Percentiles rank a stretch among this genome's conserved stretches.
phyloP scores from a whole-genome alignment of 148 eudicot genomes.

The Heliamphora exappendiculata region DNA sequence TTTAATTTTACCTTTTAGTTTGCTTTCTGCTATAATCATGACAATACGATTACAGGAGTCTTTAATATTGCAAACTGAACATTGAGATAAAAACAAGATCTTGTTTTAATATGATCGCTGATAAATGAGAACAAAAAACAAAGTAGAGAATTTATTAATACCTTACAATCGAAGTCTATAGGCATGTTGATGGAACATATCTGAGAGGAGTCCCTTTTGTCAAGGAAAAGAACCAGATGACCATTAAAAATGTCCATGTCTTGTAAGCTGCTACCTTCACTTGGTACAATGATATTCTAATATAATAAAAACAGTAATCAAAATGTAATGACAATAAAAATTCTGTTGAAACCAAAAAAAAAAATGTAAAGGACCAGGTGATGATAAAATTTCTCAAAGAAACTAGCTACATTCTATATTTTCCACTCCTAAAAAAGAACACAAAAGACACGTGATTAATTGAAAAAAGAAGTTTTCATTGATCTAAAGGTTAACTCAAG shows the following conservation, averaged over 20 bases:
- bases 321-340: not conserved
- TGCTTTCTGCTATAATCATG: not conserved
- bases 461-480: not conserved
- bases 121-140: not conserved
- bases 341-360: not conserved
- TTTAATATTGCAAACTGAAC: not conserved
- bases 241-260: constrained; percentile 81
- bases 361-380: not conserved
- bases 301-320: constrained; percentile 6
- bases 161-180: constrained; percentile 47
- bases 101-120: not conserved
- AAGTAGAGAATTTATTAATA: constrained; percentile 13
- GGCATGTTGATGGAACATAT: constrained; percentile 74
- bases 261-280: constrained; percentile 52
- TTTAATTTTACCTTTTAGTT: not conserved
- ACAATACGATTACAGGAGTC: not conserved
- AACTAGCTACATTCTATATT: not conserved
- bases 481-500: not conserved
- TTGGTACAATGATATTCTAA: constrained; percentile 64
- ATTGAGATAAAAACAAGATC: not conserved
- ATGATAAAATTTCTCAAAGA: not conserved
- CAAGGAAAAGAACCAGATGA: constrained; percentile 66
- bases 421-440: not conserved
- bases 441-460: not conserved
- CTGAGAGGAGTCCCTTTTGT: constrained; percentile 45